Evolutionary conservation across 75 land plant genomes (phyloP).

Genomic region (Gnetum montanum): DNA sequence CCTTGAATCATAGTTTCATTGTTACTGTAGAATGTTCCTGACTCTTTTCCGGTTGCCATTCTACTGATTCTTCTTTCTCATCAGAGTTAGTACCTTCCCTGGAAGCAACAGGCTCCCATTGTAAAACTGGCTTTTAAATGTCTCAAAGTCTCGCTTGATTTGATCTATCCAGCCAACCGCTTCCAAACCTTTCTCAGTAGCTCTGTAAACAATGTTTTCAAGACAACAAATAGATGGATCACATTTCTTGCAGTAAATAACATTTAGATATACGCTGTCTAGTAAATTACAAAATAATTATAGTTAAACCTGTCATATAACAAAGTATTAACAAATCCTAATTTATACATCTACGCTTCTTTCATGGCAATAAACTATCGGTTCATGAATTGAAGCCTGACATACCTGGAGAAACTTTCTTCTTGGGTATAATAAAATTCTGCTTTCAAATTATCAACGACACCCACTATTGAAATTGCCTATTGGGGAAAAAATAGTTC

Average conservation of each 20-base stretch:
- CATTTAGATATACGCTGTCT: neutral
- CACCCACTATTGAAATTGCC: slow-evolving; percentile 39
- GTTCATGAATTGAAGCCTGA: neutral
- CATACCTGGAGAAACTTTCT: slow-evolving; percentile 23
- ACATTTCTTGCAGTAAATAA: neutral
- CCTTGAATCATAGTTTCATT: neutral
- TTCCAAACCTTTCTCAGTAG: slow-evolving; percentile 24
- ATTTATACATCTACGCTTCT: neutral
- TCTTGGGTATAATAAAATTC: slow-evolving; percentile 23
- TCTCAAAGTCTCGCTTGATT: slow-evolving; percentile 40
- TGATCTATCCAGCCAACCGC: slow-evolving; percentile 38
- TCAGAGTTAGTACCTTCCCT: slow-evolving; percentile 1
- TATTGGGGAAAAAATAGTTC: slow-evolving; percentile 10
- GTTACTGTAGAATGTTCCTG: neutral
- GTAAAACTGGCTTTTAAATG: slow-evolving; percentile 47
- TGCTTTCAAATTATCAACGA: slow-evolving; percentile 37
- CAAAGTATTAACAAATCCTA: neutral
- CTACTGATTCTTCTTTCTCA: slow-evolving; percentile 8
- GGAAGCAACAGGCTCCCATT: slow-evolving; percentile 21
- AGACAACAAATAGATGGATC: neutral
- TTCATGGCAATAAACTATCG: neutral
- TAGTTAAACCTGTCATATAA: neutral
- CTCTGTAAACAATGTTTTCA: slow-evolving; percentile 18
- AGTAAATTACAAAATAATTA: neutral
- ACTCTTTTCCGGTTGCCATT: neutral